Base-by-base conservation (phyloP, 495 filamentous ascomycete species). In the Bacidia rubella region DNA sequence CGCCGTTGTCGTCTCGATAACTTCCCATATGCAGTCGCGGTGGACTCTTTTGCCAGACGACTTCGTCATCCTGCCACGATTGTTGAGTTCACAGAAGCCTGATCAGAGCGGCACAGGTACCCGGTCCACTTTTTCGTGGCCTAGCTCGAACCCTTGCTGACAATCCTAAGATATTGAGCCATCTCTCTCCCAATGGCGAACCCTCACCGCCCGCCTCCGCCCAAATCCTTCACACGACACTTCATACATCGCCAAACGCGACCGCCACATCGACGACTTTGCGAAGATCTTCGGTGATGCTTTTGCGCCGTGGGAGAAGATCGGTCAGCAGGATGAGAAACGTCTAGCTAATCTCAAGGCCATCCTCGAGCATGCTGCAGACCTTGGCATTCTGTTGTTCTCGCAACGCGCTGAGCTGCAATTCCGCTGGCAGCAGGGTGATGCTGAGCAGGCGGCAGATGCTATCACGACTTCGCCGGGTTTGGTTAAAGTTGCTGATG, bases 161-260 rank as follows among this genome's bases (percentile, higher is more conserved):
- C n/a, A n/a, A n/a, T n/a, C n/a, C n/a, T n/a, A n/a, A n/a, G n/a
- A n/a, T n/a, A n/a, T n/a, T n/a, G n/a, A n/a, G n/a, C n/a, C n/a
- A n/a, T n/a, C n/a, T 65, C 19, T 59, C 15, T 67, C 60, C 49
- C 52, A 53, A 22, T 67, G 63, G 65, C 65, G 65, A 29, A 62
- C 65, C 15, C 43, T 54, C 3, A 54, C 45, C 19, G 51, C 51
- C 7, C 51, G 51, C 29, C 52, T 65, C 40, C 48, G 60, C 39
- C 1, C n/a, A 29, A 11, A 26, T 19, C 48, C 19, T 15, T n/a
- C 11, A 7, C 35, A 26, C 42, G 47, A n/a, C 10, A 11, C 50
- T 15, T 20, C 12, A 2, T 20, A 51, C 21, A 21, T 32, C 3
- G 9, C 46, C 3, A 17, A 22, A 0, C 48, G 29, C 26, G 45